A percentile compares a stretch with the other conserved stretches of the same genome.
Conservation (phyloP, 768 basidiomycete genomes). For the Termitomyces heimii region DNA sequence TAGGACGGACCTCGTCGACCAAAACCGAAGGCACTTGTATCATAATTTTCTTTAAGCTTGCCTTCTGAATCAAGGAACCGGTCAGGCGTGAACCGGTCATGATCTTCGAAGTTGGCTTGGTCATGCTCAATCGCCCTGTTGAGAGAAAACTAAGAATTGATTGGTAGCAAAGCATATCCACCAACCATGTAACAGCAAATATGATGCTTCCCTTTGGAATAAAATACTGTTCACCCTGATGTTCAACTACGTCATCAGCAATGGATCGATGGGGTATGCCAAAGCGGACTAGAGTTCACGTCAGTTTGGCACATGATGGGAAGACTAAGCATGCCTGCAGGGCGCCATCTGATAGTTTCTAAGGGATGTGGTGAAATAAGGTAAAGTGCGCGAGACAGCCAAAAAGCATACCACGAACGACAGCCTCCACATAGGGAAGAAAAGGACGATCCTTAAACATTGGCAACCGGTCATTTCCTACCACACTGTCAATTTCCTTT, state of each 20-base stretch:
- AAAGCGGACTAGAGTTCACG: background rate
- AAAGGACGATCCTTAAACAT: background rate
- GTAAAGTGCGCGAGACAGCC: background rate
- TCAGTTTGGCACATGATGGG: background rate
- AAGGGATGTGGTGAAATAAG: background rate
- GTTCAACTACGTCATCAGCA: background rate
- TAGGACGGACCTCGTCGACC: background rate
- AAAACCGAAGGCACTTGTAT: background rate
- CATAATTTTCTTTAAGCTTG: background rate
- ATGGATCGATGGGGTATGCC: background rate
- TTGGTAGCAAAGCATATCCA: background rate
- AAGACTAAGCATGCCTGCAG: background rate
- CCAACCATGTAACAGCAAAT: background rate
- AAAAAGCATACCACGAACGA: background rate
- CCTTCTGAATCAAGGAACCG: background rate
- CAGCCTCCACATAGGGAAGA: background rate
- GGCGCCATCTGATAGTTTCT: background rate
- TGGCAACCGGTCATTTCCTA: background rate
- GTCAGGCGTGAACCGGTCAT: background rate
- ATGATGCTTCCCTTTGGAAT: background rate
- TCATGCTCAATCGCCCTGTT: background rate
- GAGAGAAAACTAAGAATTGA: background rate
- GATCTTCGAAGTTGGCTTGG: background rate
- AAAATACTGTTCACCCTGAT: background rate
- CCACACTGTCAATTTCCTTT: background rate